A percentile compares a stretch with the other conserved stretches of the same genome.
Evolutionary conservation across 2,329 filamentous ascomycete species (phyloP).

Genomic region (Truncatella angustata): DNA sequence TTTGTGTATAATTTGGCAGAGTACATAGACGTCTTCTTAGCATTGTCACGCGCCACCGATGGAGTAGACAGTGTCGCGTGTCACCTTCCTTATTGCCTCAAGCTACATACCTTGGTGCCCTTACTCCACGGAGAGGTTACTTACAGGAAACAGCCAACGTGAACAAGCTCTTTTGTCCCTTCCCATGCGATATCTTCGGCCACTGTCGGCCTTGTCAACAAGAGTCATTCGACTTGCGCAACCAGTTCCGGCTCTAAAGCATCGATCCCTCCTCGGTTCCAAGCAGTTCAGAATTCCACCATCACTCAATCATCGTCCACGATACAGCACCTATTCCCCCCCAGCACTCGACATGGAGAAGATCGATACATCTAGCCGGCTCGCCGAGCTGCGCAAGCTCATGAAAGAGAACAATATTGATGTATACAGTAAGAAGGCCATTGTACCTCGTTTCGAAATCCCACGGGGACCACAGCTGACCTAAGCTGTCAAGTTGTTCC

Average conservation of each 20-base stretch:
- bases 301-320: not conserved
- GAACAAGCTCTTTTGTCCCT: not conserved
- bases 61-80: slow-evolving; percentile 1
- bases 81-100: slow-evolving; percentile 8
- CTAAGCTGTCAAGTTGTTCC: slow-evolving; percentile 68
- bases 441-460: slow-evolving; percentile 16
- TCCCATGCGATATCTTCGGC: slow-evolving; percentile 9
- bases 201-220: slow-evolving; percentile 10
- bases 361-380: slow-evolving; percentile 74
- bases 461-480: slow-evolving; percentile 19
- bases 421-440: slow-evolving; percentile 72
- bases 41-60: not conserved
- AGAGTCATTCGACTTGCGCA: not conserved
- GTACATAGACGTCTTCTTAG: not conserved
- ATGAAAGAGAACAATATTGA: slow-evolving; percentile 89
- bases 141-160: not conserved
- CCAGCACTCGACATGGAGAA: slow-evolving; percentile 61
- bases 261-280: not conserved
- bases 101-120: not conserved
- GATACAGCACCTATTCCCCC: slow-evolving; percentile 17
- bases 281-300: not conserved
- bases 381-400: slow-evolving; percentile 73
- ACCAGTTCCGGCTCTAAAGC: not conserved
- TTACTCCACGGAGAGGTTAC: not conserved
- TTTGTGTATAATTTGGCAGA: no score